phyloP scores from a whole-genome alignment of 257 asterid genomes.

The Lycium barbarum region DNA sequence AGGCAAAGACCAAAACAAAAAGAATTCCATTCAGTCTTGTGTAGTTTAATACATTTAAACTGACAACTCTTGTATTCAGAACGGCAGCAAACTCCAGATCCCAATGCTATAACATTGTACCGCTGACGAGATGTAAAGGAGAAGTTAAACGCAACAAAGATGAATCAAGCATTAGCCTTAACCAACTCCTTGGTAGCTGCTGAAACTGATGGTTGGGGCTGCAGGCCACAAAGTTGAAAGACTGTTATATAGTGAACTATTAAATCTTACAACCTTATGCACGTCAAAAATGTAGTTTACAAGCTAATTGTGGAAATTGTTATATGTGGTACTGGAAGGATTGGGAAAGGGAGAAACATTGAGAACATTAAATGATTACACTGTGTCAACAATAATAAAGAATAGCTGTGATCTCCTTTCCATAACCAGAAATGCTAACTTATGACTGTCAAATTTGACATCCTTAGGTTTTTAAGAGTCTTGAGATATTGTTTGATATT shows the following conservation, averaged over 20 bases:
- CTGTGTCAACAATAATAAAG: not conserved
- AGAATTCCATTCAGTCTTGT: not conserved
- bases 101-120: not conserved
- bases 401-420: not conserved
- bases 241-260: not conserved
- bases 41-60: not conserved
- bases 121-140: no score
- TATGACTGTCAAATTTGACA: not conserved
- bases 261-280: not conserved
- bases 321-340: not conserved
- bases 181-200: conserved; percentile 45
- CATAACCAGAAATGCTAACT: not conserved
- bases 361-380: not conserved
- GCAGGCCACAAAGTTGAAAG: conserved; percentile 36
- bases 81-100: not conserved
- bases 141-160: not conserved
- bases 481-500: no score
- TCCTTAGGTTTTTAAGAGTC: no score
- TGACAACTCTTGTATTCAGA: not conserved
- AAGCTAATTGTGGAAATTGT: not conserved
- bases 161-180: conserved; percentile 44
- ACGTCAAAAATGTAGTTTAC: no score
- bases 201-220: conserved; percentile 50
- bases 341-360: not conserved
- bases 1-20: not conserved